Conservation (phyloP, 345 rosid species). For the Dovyalis caffra region DNA sequence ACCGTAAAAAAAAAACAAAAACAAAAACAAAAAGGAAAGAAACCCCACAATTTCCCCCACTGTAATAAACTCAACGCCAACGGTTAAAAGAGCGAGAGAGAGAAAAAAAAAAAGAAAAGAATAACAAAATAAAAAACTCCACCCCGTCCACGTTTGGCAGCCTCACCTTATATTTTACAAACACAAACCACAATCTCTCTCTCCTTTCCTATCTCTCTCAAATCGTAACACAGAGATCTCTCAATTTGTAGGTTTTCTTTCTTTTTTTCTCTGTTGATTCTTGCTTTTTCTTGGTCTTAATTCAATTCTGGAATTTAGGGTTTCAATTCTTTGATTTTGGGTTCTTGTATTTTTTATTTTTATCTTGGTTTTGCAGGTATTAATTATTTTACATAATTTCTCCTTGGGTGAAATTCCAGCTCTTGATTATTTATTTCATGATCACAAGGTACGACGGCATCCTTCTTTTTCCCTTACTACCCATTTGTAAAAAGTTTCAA, state of each 20-base stretch:
- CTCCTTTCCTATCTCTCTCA: background rate
- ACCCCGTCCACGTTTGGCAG: background rate
- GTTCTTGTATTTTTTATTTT: background rate
- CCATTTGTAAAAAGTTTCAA: background rate
- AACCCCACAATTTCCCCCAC: background rate
- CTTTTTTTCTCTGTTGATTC: background rate
- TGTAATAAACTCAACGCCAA: background rate
- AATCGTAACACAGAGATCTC: slow-evolving; percentile 3
- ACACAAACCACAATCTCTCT: background rate
- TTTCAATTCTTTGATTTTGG: background rate
- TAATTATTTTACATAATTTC: background rate
- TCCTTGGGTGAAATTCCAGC: background rate
- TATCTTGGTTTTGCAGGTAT: background rate
- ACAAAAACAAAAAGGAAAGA: background rate
- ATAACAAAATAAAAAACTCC: background rate
- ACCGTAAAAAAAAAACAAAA: background rate
- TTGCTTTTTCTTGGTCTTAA: background rate
- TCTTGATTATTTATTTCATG: background rate
- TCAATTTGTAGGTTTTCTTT: background rate
- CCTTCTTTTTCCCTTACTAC: background rate
- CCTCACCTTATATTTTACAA: background rate
- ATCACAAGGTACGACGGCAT: background rate
- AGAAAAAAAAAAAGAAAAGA: background rate
- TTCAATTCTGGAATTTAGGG: background rate
- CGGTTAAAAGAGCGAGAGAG: background rate